phyloP scores from a whole-genome alignment of 768 basidiomycete genomes.

The Calvatia gigantea region DNA sequence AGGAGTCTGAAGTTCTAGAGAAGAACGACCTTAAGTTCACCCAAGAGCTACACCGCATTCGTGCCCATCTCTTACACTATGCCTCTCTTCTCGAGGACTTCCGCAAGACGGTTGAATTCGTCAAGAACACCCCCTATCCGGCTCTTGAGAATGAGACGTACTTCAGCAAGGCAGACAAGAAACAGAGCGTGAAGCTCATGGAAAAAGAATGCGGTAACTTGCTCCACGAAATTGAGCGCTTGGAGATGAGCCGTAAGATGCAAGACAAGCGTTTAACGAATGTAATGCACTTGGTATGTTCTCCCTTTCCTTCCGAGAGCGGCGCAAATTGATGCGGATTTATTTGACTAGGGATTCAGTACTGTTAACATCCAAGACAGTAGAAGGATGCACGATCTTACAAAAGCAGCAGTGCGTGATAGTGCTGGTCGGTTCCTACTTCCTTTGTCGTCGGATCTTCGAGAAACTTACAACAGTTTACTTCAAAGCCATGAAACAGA shows the following conservation, averaged over 20 bases:
- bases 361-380: conserved; percentile 49
- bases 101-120: conserved; percentile 40
- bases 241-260: conserved; percentile 33
- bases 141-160: conserved; percentile 22
- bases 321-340: conserved; percentile 31
- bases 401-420: conserved; percentile 37
- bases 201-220: conserved; percentile 37
- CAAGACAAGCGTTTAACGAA: conserved; percentile 36
- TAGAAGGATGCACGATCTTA: conserved; percentile 41
- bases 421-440: conserved; percentile 21
- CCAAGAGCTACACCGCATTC: conserved; percentile 46
- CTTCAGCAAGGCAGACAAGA: conserved; percentile 3
- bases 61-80: conserved; percentile 51
- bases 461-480: neutral
- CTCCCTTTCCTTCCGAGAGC: neutral
- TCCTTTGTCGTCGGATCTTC: neutral
- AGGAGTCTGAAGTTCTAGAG: conserved; percentile 40
- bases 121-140: conserved; percentile 38
- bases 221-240: conserved; percentile 39
- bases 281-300: conserved; percentile 39
- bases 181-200: conserved; percentile 19
- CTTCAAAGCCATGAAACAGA: conserved; percentile 42
- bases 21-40: conserved; percentile 29
- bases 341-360: conserved; percentile 40
- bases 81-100: conserved; percentile 46